phyloP scores from a whole-genome alignment of 1,284 basidiomycete species.

The Trichosporon coremiiforme region DNA sequence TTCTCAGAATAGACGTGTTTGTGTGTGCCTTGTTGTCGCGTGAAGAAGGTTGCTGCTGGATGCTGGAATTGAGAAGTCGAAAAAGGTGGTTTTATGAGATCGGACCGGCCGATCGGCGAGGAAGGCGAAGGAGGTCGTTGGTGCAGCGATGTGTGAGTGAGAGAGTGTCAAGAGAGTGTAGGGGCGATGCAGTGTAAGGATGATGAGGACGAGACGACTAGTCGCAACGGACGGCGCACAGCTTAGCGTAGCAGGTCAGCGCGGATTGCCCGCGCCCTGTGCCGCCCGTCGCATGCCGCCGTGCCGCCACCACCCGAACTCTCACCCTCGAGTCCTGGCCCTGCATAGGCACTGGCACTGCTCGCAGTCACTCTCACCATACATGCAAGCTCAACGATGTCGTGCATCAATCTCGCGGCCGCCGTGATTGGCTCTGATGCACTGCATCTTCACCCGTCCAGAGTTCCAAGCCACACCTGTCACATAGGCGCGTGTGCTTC shows the following conservation, averaged over 20 bases:
- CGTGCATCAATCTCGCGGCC: background rate
- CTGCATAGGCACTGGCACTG: constrained; percentile 4
- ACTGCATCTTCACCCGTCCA: background rate
- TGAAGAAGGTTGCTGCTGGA: background rate
- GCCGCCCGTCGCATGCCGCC: background rate
- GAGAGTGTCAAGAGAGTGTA: background rate
- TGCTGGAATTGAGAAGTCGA: background rate
- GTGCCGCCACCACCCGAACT: background rate
- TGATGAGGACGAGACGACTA: constrained; percentile 9
- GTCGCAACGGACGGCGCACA: constrained; percentile 13
- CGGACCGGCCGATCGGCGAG: constrained; percentile 13
- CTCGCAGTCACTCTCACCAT: background rate
- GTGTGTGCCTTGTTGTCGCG: constrained; percentile 12
- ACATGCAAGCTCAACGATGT: background rate
- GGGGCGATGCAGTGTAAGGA: constrained; percentile 7
- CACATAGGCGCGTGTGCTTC: too few relatives aligned
- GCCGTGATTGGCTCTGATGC: background rate
- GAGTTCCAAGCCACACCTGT: background rate
- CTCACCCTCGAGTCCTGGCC: background rate
- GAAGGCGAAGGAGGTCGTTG: background rate
- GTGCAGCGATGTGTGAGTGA: background rate
- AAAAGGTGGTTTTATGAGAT: background rate
- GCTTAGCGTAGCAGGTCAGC: background rate
- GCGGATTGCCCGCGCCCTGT: constrained; percentile 4
- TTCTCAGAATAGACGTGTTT: constrained; percentile 16